Base-by-base conservation (phyloP, 257 asterid species). In the Verbascum thapsus region DNA sequence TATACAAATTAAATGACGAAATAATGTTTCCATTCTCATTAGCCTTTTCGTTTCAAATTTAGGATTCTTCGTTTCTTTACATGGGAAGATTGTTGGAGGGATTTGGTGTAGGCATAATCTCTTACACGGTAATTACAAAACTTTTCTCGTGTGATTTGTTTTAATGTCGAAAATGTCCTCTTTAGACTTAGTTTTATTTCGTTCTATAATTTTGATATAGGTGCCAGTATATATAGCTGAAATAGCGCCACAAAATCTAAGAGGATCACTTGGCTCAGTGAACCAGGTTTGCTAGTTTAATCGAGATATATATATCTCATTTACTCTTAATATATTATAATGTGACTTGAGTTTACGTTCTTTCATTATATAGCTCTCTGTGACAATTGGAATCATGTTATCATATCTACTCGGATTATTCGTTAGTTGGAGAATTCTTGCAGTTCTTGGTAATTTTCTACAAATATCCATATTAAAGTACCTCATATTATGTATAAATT, bases 1-100 rank as follows among this genome's bases (percentile, higher is more conserved):
- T 32, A 26, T 26, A 26, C 32, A 5, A 26, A 5, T 26, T 26
- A 26, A 26, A 26, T 26, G 32, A 26, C 32, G 3, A 26, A 26
- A 5, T 26, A 26, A 26, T 26, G 32, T 26, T 59, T 34, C 11
- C 7, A 8, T 52, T 56, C 42, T 23, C 64, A 51, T 20, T 37
- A 26, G 13, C 26, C 44, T 26, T 52, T 70, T 51, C 47, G 17
- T 17, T 59, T 50, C 39, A 35, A 26, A 52, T 50, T 41, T 67
- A 88, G 96, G 96, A 91, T 62, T 63, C 22, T 16, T 91, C 98
- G 4, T 88, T 94, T 82, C 84, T 94, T 58, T 88, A 94, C 91
- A 83, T 94, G 94, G 97, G 99, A 77, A 83, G 99, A 72, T 76
- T 94, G 81, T 63, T 90, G 79, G 97, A 88, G 78, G 99, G 99